phyloP scores from a whole-genome alignment of 2,329 filamentous ascomycete genomes.

The Trichophyton mentagrophytes region DNA sequence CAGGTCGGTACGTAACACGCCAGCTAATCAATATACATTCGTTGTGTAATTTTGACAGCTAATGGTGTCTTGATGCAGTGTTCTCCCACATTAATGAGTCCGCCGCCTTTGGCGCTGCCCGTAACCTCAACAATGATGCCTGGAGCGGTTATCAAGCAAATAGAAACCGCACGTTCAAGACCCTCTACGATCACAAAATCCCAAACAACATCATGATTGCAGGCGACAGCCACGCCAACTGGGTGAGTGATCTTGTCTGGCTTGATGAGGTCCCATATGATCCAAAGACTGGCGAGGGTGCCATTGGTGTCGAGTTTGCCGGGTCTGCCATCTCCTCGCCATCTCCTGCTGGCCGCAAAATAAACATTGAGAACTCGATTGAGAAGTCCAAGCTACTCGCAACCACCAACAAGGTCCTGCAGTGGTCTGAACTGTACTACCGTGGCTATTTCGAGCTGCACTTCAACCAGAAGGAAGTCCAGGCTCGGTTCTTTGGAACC shows the following conservation, averaged over 20 bases:
- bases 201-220: constrained; percentile 60
- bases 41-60: neutral
- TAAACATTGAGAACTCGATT: constrained; percentile 42
- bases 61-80: constrained; percentile 24
- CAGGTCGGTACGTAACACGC: constrained; percentile 7
- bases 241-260: constrained; percentile 50
- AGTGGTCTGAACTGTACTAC: constrained; percentile 64
- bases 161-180: constrained; percentile 55
- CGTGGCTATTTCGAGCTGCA: constrained; percentile 58
- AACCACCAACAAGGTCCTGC: constrained; percentile 48
- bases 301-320: constrained; percentile 52
- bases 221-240: constrained; percentile 56
- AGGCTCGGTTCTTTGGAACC: constrained; percentile 49
- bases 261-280: constrained; percentile 42
- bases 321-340: constrained; percentile 54
- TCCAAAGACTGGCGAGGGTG: constrained; percentile 39
- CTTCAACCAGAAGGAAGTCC: constrained; percentile 43
- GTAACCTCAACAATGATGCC: constrained; percentile 43
- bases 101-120: constrained; percentile 18
- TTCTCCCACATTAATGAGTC: constrained; percentile 21
- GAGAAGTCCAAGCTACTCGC: constrained; percentile 34
- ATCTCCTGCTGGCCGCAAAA: constrained; percentile 47
- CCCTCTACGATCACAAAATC: constrained; percentile 55
- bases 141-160: constrained; percentile 59
- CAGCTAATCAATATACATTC: too few species aligned